These are phyloP conservation scores for Salix suchowensis DNA, from an alignment of 345 rosid genomes.

Conservation along the genomic window DNA sequence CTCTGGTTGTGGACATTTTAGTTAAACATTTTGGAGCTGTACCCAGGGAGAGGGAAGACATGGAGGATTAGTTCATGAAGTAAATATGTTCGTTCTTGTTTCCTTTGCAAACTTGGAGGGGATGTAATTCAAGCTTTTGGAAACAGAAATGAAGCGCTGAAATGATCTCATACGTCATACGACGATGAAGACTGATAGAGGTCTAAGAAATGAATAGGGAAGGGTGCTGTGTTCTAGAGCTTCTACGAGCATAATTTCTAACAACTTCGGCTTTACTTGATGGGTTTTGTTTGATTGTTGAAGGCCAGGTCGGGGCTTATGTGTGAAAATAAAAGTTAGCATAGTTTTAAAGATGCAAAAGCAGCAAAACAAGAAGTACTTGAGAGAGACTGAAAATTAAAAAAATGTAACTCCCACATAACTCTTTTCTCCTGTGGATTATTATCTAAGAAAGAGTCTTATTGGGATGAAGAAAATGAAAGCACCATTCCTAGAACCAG, in stretches of 20 bases:
- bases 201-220: neutral
- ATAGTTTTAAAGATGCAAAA: neutral
- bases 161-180: neutral
- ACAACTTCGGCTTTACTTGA: neutral
- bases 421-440: neutral
- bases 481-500: no score
- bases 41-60: constrained; percentile 77
- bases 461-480: neutral
- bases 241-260: neutral
- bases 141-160: neutral
- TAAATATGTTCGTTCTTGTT: neutral
- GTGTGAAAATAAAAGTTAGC: neutral
- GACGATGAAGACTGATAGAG: neutral
- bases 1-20: constrained; percentile 70
- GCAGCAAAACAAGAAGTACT: neutral
- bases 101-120: neutral
- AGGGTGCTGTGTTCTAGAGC: neutral
- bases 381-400: neutral
- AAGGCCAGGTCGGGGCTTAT: neutral
- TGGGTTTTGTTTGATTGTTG: neutral
- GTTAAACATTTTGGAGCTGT: constrained; percentile 78
- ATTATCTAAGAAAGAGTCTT: neutral
- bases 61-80: constrained; percentile 38
- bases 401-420: neutral
- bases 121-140: neutral